Evolutionary conservation across 2,329 filamentous ascomycete species (phyloP).

Genomic region (Cladosporium colombiae): DNA sequence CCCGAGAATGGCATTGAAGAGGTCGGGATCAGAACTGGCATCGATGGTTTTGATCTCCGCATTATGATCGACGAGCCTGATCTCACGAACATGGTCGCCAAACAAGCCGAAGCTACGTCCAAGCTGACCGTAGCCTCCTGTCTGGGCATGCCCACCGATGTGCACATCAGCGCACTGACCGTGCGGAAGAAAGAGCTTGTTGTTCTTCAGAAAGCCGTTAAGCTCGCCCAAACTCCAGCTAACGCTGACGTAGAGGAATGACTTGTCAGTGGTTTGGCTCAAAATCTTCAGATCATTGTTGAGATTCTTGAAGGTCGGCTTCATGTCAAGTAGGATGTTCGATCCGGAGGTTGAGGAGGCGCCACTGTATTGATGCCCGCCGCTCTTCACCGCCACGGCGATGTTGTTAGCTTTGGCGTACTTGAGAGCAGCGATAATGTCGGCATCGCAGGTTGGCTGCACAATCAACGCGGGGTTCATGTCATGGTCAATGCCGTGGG

Average conservation of each 20-base stretch:
- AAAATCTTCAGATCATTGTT: conserved; percentile 31
- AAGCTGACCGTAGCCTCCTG: conserved; percentile 52
- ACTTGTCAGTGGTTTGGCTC: conserved; percentile 37
- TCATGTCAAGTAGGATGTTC: conserved; percentile 52
- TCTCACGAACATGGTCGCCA: conserved; percentile 34
- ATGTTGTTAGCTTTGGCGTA: conserved; percentile 46
- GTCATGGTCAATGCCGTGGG: conserved; percentile 36
- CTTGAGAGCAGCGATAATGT: conserved; percentile 44
- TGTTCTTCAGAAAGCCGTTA: conserved; percentile 44
- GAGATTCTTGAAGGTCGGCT: conserved; percentile 41
- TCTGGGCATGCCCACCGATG: conserved; percentile 52
- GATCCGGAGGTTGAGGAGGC: conserved; percentile 48
- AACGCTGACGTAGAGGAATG: conserved; percentile 35
- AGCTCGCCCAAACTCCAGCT: conserved; percentile 48
- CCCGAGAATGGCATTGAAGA: conserved; percentile 37
- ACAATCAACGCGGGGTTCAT: conserved; percentile 47
- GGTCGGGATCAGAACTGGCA: conserved; percentile 30
- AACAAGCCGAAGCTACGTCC: conserved; percentile 47
- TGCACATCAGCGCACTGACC: conserved; percentile 51
- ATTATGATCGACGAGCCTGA: conserved; percentile 36
- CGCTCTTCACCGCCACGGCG: conserved; percentile 49
- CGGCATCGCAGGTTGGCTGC: conserved; percentile 46
- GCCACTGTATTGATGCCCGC: conserved; percentile 54
- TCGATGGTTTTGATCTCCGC: conserved; percentile 33
- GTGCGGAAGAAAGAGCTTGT: conserved; percentile 48